Base-by-base conservation (phyloP, 495 filamentous ascomycete genomes). In the Amniculicola lignicola region DNA sequence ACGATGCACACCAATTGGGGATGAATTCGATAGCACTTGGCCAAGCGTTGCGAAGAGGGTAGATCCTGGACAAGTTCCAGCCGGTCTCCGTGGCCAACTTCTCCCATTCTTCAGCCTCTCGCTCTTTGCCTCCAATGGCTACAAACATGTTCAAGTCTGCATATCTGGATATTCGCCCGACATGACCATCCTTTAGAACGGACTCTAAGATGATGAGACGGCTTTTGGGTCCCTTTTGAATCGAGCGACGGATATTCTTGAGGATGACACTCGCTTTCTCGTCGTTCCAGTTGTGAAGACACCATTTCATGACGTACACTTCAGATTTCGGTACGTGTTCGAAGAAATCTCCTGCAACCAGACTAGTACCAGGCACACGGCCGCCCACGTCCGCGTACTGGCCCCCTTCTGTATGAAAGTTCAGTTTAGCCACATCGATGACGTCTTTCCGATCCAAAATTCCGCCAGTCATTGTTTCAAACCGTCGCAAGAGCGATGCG, bases 261-360 rank as follows among this genome's bases (percentile, higher is more conserved):
- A 57, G 45, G 41, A 70, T 64, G 5, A 24, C 39, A 1, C 27
- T 37, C 0, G 54, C 50, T 15, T 68, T 54, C n/a, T 45, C 51
- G 47, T 70, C 67, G 15, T 44, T 23, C 67, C 67, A 70, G 36
- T 70, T 47, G 38, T 70, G 67, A 6, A 70, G 52, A 38, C 59
- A 64, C 67, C 67, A 70, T 28, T 68, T 66, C 49, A 70, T 66
- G 11, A 50, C 54, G 38, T 68, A 70, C 5, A 62, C 54, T 14
- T 59, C 36, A 18, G 36, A 67, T 2, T 27, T 21, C 1, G 66
- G 54, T 10, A 70, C 54, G 12, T 62, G 54, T 1, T 44, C 11
- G 9, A 66, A 52, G 39, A 70, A 70, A 42, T 68, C 66, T 6
- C 67, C 67, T 0, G 46, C 56, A 36, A 59, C 33, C 1, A 69